A percentile compares a stretch with the other conserved stretches of the same genome.
phyloP scores from a whole-genome alignment of 2,329 filamentous ascomycete species.

The Colletotrichum agaves region DNA sequence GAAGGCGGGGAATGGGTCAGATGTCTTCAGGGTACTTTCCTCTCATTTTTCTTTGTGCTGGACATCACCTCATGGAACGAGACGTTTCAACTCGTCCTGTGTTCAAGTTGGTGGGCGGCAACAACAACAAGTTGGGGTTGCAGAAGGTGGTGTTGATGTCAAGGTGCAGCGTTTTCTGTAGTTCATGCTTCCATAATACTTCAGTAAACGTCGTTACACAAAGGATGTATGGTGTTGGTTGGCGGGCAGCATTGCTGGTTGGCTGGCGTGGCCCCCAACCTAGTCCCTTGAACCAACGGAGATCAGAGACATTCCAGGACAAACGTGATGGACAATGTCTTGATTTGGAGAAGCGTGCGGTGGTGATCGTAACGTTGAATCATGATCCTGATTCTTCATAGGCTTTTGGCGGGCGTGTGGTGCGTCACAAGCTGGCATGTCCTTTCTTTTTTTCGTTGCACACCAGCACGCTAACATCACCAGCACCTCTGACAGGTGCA shows the following conservation, averaged over 20 bases:
- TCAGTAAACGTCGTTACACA: neutral
- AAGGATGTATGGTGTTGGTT: neutral
- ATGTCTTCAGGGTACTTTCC: slow-evolving; percentile 13
- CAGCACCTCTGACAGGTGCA: slow-evolving; percentile 28
- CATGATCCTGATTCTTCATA: neutral
- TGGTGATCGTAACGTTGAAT: neutral
- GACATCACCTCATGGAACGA: slow-evolving; percentile 32
- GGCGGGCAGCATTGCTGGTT: neutral
- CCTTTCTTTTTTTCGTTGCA: slow-evolving; percentile 19
- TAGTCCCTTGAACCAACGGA: neutral
- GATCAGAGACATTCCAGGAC: slow-evolving; percentile 8
- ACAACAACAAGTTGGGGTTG: slow-evolving; percentile 1
- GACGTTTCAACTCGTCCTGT: slow-evolving; percentile 31
- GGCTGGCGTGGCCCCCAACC: slow-evolving; percentile 1
- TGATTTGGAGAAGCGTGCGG: neutral
- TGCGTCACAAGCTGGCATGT: slow-evolving; percentile 3
- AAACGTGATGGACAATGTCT: slow-evolving; percentile 1
- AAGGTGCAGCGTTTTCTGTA: neutral
- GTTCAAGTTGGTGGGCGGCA: slow-evolving; percentile 1
- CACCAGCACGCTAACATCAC: neutral
- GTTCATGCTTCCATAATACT: neutral
- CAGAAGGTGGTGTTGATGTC: neutral
- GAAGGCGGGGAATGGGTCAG: slow-evolving; percentile 2
- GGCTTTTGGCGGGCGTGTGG: neutral
- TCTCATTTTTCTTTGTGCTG: slow-evolving; percentile 25